Evolutionary conservation across 176 grass and related monocot genomes (phyloP), one percentile per base, ranked within the genome.

Genomic region (Chrysopogon serrulatus): DNA sequence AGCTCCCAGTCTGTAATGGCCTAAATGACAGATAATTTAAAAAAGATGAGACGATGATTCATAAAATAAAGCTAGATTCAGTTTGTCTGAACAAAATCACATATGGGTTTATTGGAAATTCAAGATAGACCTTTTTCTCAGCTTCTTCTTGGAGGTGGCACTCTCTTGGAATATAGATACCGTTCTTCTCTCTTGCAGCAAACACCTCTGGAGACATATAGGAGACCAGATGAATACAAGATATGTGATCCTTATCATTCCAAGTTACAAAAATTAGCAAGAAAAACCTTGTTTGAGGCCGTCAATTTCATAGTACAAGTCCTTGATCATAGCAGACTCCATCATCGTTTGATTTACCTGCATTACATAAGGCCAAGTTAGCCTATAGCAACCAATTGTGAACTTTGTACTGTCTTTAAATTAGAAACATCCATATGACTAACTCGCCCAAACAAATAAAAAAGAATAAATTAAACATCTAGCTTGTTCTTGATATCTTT

Each of bases 171-270:
- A 99, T 96, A 82, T 99, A 99, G 78, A 99, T 99, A 36, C 97
- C 97, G 65, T 99, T 96, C 86, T 99, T 99, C 74, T 99, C 97
- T 88, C 97, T 96, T 86, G 97, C 97, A 73, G 97, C 97, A 87
- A 92, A 96, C 66, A 99, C 97, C 90, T 99, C 97, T 99, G 78
- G 18, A 86, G 54, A 79, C 19, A 73, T 64, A 82, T 23, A 85
- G 71, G 47, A 89, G 14, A 77, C 16, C 5, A 2, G 43, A 77
- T 90, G 62, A 80, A 87, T 76, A 73, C 5, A 84, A 57, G 41
- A 42, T 21, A 30, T 65, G 72, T 81, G 41, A 71, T 61, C 74
- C 56, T 71, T 83, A 64, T 37, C 54, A 86, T 62, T 77, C 77
- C 15, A 48, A 60, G 65, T 45, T 43, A 85, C n/a, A 40, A 82